Base-by-base conservation (phyloP, 768 basidiomycete species). In the Rhodocollybia butyracea region DNA sequence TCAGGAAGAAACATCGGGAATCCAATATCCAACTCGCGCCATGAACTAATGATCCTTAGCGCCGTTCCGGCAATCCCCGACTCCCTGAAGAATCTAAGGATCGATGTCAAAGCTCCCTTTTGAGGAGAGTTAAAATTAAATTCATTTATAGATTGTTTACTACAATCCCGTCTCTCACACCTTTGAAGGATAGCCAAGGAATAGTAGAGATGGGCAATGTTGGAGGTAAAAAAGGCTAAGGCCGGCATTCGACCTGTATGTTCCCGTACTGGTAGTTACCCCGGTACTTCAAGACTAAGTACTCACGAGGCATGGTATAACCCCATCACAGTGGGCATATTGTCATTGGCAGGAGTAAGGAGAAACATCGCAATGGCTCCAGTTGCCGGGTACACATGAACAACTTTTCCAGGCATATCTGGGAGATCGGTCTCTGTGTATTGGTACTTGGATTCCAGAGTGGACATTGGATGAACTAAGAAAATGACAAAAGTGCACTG, bases 301-400 rank as follows among this genome's bases (percentile, higher is more conserved):
- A 75, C 7, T 76, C 74, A 15, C 83, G 85, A 2, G 85, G 75
- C 81, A 96, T 87, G 66, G 88, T 78, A 8, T 83, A 82, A 26
- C 96, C 96, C 47, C 95, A 98, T 63, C 41, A 97, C 66, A 0
- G 92, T 91, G 0, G 88, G 91, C 0, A 78, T 82, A 67, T 91
- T 98, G 66, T 91, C 88, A 73, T 96, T 97, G 26, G 78, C 87
- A 4, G 90, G 88, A 1, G 91, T 95, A 17, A 98, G 78, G 6
- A 95, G 95, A 0, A 98, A 79, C 88, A 98, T 92, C 38, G 89
- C 89, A 2, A 80, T 81, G 0, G 88, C 95, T 30, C 91, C 93
- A 8, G 93, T 93, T 0, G 89, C 95, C 8, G 94, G 94, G 64
- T 95, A 95, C 3, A 92, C 89, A 29, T 93, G 87, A 21, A 82